Conservation (phyloP, 331 rosid genomes). For the Quercus lobata region DNA sequence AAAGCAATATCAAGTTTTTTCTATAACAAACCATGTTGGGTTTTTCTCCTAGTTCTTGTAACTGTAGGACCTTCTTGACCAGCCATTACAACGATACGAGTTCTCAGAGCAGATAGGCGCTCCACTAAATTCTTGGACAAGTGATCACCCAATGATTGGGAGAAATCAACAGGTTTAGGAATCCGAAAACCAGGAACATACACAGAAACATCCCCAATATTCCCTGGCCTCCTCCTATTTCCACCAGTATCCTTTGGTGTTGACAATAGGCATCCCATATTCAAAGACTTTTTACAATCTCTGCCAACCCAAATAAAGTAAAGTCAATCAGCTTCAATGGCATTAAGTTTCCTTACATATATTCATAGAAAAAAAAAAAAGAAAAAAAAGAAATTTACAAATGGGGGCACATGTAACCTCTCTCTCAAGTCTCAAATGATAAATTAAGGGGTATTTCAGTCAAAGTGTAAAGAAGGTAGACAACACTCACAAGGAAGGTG, state of each 20-base stretch:
- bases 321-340: conserved; percentile 31
- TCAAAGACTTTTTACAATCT: conserved; percentile 31
- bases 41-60: conserved; percentile 84
- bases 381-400: too few species aligned
- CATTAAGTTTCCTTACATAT: conserved; percentile 10
- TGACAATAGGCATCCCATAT: conserved; percentile 88
- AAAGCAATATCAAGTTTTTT: conserved; percentile 7
- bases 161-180: conserved; percentile 91
- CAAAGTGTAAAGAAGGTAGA: conserved; percentile 23
- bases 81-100: conserved; percentile 94
- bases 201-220: conserved; percentile 89
- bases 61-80: conserved; percentile 96
- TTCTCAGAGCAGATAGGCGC: conserved; percentile 79
- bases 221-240: conserved; percentile 81
- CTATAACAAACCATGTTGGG: conserved; percentile 80
- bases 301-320: conserved; percentile 36
- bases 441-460: conserved; percentile 18
- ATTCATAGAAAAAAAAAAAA: not conserved
- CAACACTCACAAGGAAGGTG: conserved; percentile 34
- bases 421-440: not conserved
- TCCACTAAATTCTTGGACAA: conserved; percentile 82
- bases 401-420: not conserved
- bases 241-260: conserved; percentile 75
- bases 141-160: conserved; percentile 61
- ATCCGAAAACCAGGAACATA: conserved; percentile 94